Evolutionary conservation across 192 early-diverging fungal species (phyloP).

Genomic region (Jimgerdemannia lactiflua): DNA sequence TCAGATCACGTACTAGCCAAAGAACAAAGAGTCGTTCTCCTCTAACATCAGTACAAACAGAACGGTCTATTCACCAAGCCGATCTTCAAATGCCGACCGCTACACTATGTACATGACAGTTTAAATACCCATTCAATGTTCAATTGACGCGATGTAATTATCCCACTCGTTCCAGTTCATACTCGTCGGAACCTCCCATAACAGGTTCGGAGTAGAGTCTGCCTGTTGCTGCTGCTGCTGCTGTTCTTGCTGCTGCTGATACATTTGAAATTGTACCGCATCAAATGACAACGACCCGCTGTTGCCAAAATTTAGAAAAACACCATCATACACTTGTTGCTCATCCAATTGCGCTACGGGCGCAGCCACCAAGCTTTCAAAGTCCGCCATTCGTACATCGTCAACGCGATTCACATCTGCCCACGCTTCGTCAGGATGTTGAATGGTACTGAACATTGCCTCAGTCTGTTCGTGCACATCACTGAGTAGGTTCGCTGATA

Average conservation of each 20-base stretch:
- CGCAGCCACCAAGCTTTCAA: no score
- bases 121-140: background rate
- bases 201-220: conserved; percentile 19
- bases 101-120: background rate
- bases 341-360: no score
- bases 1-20: no score
- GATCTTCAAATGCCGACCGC: no score
- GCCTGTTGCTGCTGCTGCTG: conserved; percentile 23
- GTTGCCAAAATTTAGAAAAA: background rate
- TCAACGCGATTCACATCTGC: background rate
- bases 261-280: conserved; percentile 4
- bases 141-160: background rate
- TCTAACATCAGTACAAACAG: no score
- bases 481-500: no score
- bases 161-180: conserved; percentile 2
- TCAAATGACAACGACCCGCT: conserved; percentile 3
- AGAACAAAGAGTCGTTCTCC: no score
- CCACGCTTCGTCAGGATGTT: background rate
- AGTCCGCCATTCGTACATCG: background rate
- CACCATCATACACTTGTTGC: background rate
- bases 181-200: conserved; percentile 10
- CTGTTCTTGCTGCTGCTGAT: conserved; percentile 17
- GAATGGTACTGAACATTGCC: background rate
- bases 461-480: no score
- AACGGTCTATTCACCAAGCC: no score